Percentiles rank a stretch among this genome's conserved stretches.
These are phyloP conservation scores for Wickerhamiella nectarea DNA, from an alignment of 805 yeast genomes.

Conservation along the genomic window DNA sequence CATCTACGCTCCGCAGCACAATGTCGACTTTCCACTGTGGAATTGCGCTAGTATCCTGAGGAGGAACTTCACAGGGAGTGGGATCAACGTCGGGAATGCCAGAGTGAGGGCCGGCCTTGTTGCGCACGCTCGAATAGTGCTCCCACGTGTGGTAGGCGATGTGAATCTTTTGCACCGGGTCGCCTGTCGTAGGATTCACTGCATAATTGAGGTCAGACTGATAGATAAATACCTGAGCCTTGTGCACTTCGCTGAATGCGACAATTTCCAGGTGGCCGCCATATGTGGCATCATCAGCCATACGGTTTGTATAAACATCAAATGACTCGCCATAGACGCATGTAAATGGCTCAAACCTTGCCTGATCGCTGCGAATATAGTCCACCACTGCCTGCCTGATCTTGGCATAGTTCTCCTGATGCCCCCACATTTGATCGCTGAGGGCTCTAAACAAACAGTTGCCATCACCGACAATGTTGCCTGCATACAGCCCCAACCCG, in stretches of 20 bases:
- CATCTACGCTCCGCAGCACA: conserved; percentile 20
- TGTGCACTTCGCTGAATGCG: conserved; percentile 27
- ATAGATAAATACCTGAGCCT: conserved; percentile 27
- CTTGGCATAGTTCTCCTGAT: conserved; percentile 22
- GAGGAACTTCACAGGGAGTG: background rate
- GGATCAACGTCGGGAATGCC: conserved; percentile 23
- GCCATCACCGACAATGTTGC: conserved; percentile 30
- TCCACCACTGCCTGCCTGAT: conserved; percentile 25
- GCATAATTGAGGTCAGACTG: conserved; percentile 28
- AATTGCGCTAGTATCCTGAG: background rate
- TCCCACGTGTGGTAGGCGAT: conserved; percentile 34
- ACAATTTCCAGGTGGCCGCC: conserved; percentile 33
- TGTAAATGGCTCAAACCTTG: conserved; percentile 24
- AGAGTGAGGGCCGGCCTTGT: conserved; percentile 27
- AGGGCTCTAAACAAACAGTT: conserved; percentile 32
- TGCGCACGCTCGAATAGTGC: conserved; percentile 31
- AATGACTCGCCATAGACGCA: conserved; percentile 27
- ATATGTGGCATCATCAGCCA: conserved; percentile 29
- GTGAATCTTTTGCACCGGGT: conserved; percentile 18
- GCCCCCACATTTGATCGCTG: conserved; percentile 30
- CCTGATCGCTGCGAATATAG: conserved; percentile 23
- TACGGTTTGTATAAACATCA: conserved; percentile 24
- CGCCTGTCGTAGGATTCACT: conserved; percentile 18
- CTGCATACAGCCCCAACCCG: conserved; percentile 26
- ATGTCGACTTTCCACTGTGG: conserved; percentile 25